Conservation (phyloP, 305 asterid species). For the Ilex paraguariensis region DNA sequence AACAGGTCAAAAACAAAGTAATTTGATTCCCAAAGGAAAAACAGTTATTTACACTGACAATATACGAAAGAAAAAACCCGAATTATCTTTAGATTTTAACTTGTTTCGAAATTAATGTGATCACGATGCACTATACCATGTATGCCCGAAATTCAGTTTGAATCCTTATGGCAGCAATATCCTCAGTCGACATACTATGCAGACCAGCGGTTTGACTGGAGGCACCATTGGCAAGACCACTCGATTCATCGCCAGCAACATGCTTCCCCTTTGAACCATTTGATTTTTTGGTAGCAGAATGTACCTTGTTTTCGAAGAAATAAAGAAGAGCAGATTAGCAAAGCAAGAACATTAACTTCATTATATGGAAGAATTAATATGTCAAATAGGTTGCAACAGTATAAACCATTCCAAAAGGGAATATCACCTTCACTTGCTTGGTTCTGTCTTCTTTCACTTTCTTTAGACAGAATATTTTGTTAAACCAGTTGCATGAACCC, state of each 20-base stretch:
- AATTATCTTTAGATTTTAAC: too few relatives aligned
- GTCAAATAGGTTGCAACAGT: background rate
- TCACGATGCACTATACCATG: constrained; percentile 10
- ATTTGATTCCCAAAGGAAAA: too few relatives aligned
- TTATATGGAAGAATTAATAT: background rate
- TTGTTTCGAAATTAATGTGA: too few relatives aligned
- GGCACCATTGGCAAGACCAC: constrained; percentile 23
- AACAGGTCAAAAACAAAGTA: too few relatives aligned
- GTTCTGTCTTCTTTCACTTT: constrained; percentile 29
- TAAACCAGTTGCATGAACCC: constrained; percentile 58
- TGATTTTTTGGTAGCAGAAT: constrained; percentile 17
- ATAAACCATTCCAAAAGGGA: background rate
- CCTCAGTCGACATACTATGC: constrained; percentile 10
- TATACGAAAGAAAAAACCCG: too few relatives aligned
- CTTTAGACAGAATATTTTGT: constrained; percentile 33
- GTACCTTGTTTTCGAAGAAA: constrained; percentile 4
- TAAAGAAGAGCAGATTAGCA: background rate
- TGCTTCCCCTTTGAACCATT: constrained; percentile 13
- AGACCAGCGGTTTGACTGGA: constrained; percentile 16
- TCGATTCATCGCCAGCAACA: constrained; percentile 12
- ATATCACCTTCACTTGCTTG: constrained; percentile 30
- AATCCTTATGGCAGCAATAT: constrained; percentile 30
- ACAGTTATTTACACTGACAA: too few relatives aligned
- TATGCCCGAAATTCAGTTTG: constrained; percentile 34
- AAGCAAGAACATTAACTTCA: background rate